Conservation (phyloP, 1,284 basidiomycete species). For the Heliocybe sulcata region DNA sequence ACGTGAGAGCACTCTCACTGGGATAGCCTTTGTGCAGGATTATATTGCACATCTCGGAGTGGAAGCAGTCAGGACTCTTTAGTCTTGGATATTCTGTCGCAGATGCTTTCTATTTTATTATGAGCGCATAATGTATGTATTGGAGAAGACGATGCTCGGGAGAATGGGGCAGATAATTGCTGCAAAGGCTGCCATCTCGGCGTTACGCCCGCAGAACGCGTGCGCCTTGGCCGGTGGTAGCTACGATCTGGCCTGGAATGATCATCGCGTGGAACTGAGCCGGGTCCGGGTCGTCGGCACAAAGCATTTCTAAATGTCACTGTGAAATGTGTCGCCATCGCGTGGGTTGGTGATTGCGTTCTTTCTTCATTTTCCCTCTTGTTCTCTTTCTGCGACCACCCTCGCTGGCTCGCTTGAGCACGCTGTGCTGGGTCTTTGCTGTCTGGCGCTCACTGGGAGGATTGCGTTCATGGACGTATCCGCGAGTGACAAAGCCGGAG, state of each 20-base stretch:
- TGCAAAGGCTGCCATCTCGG: not conserved
- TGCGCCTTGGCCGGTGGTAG: not conserved
- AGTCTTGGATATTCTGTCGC: not conserved
- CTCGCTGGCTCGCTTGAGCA: not conserved
- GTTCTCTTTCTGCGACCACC: not conserved
- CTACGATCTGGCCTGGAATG: not conserved
- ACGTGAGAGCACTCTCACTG: not conserved
- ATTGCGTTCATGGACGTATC: not conserved
- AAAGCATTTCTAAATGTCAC: not conserved
- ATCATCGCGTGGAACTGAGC: conserved; percentile 1
- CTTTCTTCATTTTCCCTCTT: conserved; percentile 1
- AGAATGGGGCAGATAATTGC: not conserved
- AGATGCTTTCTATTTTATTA: not conserved
- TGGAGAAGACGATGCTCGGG: not conserved
- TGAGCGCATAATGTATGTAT: not conserved
- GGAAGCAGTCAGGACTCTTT: not conserved
- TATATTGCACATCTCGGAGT: not conserved
- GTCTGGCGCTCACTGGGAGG: not conserved
- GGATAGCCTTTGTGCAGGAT: not conserved
- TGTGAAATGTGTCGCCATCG: not conserved
- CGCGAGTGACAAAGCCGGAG: not conserved
- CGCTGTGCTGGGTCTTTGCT: too few relatives aligned
- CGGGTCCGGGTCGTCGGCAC: not conserved
- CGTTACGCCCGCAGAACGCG: not conserved
- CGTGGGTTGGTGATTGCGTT: not conserved